phyloP scores from a whole-genome alignment of 228 moss, liverwort and hornwort species.

The Sphagnum fallax region DNA sequence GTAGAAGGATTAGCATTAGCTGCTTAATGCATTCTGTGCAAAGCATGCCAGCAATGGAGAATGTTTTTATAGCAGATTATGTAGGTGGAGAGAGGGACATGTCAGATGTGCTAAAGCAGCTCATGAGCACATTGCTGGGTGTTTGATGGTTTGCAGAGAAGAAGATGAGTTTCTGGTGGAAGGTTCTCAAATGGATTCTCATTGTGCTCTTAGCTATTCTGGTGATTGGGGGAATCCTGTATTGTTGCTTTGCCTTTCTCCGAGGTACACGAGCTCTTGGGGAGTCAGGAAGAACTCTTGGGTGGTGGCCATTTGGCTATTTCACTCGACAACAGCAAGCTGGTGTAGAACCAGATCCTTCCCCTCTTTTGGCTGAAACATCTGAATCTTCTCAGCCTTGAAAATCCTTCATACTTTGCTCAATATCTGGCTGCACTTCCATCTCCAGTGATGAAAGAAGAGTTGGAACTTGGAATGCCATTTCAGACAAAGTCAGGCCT shows the following conservation, averaged over 20 bases:
- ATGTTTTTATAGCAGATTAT: no score
- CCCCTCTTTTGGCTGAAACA: conserved; percentile 10
- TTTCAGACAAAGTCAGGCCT: no score
- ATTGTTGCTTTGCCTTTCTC: conserved; percentile 11
- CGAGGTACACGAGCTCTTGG: conserved; percentile 7
- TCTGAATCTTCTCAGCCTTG: conserved; percentile 1
- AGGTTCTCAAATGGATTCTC: conserved; percentile 18
- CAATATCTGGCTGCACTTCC: no score
- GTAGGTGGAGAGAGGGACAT: no score
- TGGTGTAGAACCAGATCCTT: conserved; percentile 10
- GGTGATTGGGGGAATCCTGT: conserved; percentile 15
- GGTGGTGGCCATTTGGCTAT: conserved; percentile 14
- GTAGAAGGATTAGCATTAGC: no score
- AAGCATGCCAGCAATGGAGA: no score
- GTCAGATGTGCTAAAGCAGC: no score
- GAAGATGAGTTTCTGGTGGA: conserved; percentile 40
- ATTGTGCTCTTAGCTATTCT: conserved; percentile 15
- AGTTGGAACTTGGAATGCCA: no score
- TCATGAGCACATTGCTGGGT: no score
- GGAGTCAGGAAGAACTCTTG: conserved; percentile 1
- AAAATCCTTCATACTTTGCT: neutral
- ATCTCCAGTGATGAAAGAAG: no score
- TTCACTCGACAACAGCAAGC: conserved; percentile 4
- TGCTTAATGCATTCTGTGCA: no score
- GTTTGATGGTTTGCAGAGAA: conserved; percentile 11